Base-by-base conservation (phyloP, 306 rosid species). In the Potentilla sterilis region DNA sequence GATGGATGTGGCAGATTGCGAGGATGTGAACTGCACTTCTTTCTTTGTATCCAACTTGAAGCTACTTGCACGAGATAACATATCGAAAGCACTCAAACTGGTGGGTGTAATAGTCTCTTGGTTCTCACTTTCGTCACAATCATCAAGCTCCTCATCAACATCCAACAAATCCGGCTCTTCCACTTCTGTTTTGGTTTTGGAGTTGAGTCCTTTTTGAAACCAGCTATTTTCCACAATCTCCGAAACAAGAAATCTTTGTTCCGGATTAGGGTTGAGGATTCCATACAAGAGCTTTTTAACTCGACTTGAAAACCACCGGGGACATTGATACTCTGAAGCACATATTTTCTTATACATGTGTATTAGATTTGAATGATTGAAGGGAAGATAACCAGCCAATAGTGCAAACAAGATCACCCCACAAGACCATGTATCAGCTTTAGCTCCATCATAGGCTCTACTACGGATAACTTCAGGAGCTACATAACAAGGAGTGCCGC, bases 351-450 rank as follows among this genome's bases (percentile, higher is more conserved):
- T 80, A 70, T 86, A 88, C 88, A 84, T 38, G 32, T 66, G 77
- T 2, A 84, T 80, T 76, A 86, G 47, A 79, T 88, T 88, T 10
- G 77, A 2, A 51, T 81, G 85, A 62, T 71, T 68, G 21, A 88
- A 88, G 44, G 90, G 90, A 0, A 74, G 64, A 66, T 79, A 84
- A 70, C 88, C 90, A 22, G 92, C 92, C 59, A 86, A 67, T 28
- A 88, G 79, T 40, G 79, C 86, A 74, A 75, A 86, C 13, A 88
- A 81, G 44, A 88, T 87, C 28, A 88, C 90, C 10, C 88, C 92
- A 80, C 87, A 86, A 19, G 90, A 88, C 92, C 90, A 88, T 55
- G 85, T 76, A 73, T 88, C 92, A 18, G 88, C 89, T 82, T 82
- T 88, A 1, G 84, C 82, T 37, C 92, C 92, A 81, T 88, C 92